Evolutionary conservation across 1,139 yeast genomes (phyloP).

Genomic region (Lodderomyces jiufengensis): DNA sequence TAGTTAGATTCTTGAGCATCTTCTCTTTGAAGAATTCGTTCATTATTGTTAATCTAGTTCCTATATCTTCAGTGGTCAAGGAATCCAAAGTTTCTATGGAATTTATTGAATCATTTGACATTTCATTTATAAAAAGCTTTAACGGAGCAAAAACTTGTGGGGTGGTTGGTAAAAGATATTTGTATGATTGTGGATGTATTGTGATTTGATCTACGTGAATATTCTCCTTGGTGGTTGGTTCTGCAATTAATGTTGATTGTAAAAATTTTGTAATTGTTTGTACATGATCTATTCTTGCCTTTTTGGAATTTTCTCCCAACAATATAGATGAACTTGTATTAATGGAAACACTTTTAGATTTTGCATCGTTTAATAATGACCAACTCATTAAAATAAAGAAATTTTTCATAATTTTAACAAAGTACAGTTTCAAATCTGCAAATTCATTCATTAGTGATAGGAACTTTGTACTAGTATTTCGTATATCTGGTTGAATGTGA

Average conservation of each 20-base stretch:
- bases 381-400: constrained; percentile 61
- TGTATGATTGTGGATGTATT: constrained; percentile 44
- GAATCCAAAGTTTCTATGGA: constrained; percentile 30
- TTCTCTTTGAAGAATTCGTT: constrained; percentile 50
- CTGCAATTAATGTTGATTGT: constrained; percentile 31
- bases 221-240: constrained; percentile 1
- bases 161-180: constrained; percentile 48
- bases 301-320: constrained; percentile 36
- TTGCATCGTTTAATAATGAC: constrained; percentile 46
- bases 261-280: constrained; percentile 43
- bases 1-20: constrained; percentile 48
- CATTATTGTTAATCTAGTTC: constrained; percentile 57
- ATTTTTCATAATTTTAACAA: constrained; percentile 56
- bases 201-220: constrained; percentile 9
- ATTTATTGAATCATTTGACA: constrained; percentile 21
- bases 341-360: constrained; percentile 43
- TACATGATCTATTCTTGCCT: constrained; percentile 41
- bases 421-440: constrained; percentile 50
- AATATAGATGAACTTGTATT: constrained; percentile 35
- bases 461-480: constrained; percentile 67
- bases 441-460: constrained; percentile 52
- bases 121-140: constrained; percentile 46
- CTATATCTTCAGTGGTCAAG: constrained; percentile 52
- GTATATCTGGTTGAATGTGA: constrained; percentile 71
- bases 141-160: constrained; percentile 62